Evolutionary conservation across 2,329 filamentous ascomycete genomes (phyloP).

Genomic region (Aspergillus tamarii): DNA sequence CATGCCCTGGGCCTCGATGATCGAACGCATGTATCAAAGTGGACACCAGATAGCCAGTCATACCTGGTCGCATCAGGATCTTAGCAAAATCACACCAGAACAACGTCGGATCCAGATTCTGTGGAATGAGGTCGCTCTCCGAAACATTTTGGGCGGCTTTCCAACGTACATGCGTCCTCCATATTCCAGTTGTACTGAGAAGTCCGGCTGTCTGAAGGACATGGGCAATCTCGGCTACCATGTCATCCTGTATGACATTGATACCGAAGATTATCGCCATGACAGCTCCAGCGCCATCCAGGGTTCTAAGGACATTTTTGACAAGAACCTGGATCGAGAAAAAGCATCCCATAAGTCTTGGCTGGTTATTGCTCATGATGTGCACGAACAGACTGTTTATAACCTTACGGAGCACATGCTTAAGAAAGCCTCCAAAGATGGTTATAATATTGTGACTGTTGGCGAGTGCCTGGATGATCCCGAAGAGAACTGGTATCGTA

Average conservation of each 20-base stretch:
- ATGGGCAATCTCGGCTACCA: constrained; percentile 54
- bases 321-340: constrained; percentile 32
- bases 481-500: constrained; percentile 46
- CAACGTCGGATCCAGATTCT: constrained; percentile 48
- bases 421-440: constrained; percentile 30
- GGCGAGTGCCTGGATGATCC: constrained; percentile 48
- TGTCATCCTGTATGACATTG: constrained; percentile 50
- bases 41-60: constrained; percentile 58
- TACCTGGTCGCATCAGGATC: constrained; percentile 55
- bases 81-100: constrained; percentile 42
- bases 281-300: constrained; percentile 42
- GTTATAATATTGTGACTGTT: constrained; percentile 46
- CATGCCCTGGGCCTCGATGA: constrained; percentile 42
- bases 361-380: constrained; percentile 47
- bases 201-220: constrained; percentile 45
- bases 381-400: constrained; percentile 47
- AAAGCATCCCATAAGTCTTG: constrained; percentile 37
- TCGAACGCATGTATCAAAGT: constrained; percentile 46
- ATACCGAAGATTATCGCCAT: constrained; percentile 52
- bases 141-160: constrained; percentile 52
- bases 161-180: constrained; percentile 60
- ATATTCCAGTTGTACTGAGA: constrained; percentile 46
- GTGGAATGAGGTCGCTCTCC: constrained; percentile 52
- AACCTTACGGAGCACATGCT: constrained; percentile 48
- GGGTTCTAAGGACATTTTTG: constrained; percentile 45